These are phyloP conservation scores for Alternaria infectoria DNA, from an alignment of 2,329 filamentous ascomycete genomes.

Conservation along the genomic window DNA sequence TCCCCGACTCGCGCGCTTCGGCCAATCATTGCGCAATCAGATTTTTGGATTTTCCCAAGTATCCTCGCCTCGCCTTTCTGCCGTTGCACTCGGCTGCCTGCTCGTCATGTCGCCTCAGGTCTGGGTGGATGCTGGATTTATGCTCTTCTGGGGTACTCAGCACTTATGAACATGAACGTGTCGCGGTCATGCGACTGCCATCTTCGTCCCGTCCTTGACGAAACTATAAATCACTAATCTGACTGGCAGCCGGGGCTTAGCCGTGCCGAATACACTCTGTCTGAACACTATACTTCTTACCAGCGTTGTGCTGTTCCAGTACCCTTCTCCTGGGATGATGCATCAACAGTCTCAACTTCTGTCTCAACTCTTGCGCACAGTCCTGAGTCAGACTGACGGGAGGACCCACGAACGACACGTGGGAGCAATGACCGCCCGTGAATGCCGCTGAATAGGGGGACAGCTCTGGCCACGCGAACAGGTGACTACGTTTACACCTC, in stretches of 20 bases:
- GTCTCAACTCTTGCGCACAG: background rate
- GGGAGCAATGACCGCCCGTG: conserved; percentile 23
- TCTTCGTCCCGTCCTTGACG: background rate
- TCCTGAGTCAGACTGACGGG: conserved; percentile 13
- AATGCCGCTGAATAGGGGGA: conserved; percentile 17
- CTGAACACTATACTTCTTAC: background rate
- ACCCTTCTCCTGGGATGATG: conserved; percentile 2
- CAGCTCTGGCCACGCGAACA: background rate
- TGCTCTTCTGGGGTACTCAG: background rate
- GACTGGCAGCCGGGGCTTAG: background rate
- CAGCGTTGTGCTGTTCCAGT: background rate
- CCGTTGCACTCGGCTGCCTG: conserved; percentile 1
- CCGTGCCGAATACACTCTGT: background rate
- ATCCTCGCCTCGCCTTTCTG: conserved; percentile 9
- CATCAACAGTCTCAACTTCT: conserved; percentile 1
- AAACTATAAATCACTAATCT: background rate
- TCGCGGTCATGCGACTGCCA: background rate
- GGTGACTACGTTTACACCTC: background rate
- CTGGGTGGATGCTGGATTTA: background rate
- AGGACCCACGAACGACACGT: conserved; percentile 22
- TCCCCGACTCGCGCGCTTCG: conserved; percentile 39
- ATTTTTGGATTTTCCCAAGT: conserved; percentile 17
- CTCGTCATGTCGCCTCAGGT: conserved; percentile 12
- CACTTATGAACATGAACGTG: conserved; percentile 1
- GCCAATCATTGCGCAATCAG: conserved; percentile 30